Evolutionary conservation across 2,329 filamentous ascomycete species (phyloP).

Genomic region (Ambrosiella beaveri): DNA sequence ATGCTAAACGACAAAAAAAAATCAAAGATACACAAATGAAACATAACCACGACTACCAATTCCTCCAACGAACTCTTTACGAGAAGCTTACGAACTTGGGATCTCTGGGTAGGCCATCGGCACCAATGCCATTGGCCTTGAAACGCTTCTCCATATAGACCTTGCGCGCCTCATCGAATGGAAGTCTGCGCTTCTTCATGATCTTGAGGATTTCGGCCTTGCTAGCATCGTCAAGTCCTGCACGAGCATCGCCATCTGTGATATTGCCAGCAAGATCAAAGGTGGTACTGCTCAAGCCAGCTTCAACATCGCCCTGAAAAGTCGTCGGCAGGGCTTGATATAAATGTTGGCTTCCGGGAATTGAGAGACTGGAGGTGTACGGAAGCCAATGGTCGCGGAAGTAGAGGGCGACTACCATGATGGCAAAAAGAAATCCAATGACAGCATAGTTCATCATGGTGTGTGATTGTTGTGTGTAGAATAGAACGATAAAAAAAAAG

Average conservation of each 20-base stretch:
- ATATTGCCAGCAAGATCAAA: constrained; percentile 77
- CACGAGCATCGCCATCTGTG: constrained; percentile 57
- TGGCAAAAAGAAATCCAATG: constrained; percentile 52
- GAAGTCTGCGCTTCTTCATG: constrained; percentile 70
- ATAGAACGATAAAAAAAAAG: background rate
- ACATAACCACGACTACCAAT: background rate
- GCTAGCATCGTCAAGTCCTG: constrained; percentile 61
- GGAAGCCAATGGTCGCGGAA: constrained; percentile 60
- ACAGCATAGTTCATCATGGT: constrained; percentile 74
- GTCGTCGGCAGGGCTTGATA: constrained; percentile 63
- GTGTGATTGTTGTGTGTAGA: background rate
- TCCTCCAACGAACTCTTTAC: too few relatives aligned
- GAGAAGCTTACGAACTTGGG: constrained; percentile 89
- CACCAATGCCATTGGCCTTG: constrained; percentile 69
- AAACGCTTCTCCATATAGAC: constrained; percentile 77
- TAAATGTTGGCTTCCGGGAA: constrained; percentile 41
- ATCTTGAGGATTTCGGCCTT: constrained; percentile 75
- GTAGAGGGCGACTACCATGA: constrained; percentile 60
- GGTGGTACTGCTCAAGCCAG: constrained; percentile 62
- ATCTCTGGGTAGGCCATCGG: constrained; percentile 74
- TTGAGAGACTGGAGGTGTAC: constrained; percentile 39
- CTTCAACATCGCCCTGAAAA: constrained; percentile 74
- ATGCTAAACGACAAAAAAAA: background rate
- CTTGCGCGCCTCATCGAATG: constrained; percentile 80
- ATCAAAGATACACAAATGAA: background rate